These are phyloP conservation scores for Aplosporella prunicola DNA, from an alignment of 2,329 filamentous ascomycete genomes.

Conservation along the genomic window DNA sequence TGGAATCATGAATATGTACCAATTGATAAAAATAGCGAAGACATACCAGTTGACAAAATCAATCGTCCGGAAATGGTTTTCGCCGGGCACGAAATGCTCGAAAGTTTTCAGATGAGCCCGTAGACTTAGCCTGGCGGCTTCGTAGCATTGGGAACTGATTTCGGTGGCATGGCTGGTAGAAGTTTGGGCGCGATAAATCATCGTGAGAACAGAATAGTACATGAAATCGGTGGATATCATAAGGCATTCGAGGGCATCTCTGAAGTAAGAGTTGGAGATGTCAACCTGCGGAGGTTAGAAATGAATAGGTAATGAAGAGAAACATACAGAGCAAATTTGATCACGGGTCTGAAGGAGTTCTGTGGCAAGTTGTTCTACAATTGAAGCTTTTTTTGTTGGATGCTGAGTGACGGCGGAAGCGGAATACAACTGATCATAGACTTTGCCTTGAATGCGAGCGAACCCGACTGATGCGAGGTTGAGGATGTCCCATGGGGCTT, in stretches of 20 bases:
- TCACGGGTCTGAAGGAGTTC: too few relatives aligned
- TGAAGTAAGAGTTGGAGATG: conserved; percentile 4
- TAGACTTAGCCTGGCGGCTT: conserved; percentile 10
- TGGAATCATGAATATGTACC: not conserved
- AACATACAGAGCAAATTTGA: too few relatives aligned
- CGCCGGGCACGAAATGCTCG: conserved; percentile 5
- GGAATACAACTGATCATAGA: conserved; percentile 27
- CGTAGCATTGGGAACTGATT: conserved; percentile 14
- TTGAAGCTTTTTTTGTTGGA: too few relatives aligned
- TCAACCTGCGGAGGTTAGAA: too few relatives aligned
- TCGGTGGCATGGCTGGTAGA: conserved; percentile 9
- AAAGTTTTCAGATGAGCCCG: conserved; percentile 12
- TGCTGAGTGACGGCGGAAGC: too few relatives aligned
- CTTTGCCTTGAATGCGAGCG: conserved; percentile 24
- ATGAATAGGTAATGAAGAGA: too few relatives aligned
- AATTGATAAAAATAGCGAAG: too few relatives aligned
- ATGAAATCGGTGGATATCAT: conserved; percentile 11
- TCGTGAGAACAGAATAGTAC: conserved; percentile 12
- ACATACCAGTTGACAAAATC: conserved; percentile 13
- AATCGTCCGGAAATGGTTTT: not conserved
- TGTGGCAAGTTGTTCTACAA: too few relatives aligned
- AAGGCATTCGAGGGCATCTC: conserved; percentile 9
- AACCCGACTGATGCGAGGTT: conserved; percentile 23
- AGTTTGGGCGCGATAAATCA: conserved; percentile 13
- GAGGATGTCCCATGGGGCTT: not conserved